A percentile compares a stretch with the other conserved stretches of the same genome.
These are phyloP conservation scores for Tricharina praecox DNA, from an alignment of 495 filamentous ascomycete species.

Conservation along the genomic window DNA sequence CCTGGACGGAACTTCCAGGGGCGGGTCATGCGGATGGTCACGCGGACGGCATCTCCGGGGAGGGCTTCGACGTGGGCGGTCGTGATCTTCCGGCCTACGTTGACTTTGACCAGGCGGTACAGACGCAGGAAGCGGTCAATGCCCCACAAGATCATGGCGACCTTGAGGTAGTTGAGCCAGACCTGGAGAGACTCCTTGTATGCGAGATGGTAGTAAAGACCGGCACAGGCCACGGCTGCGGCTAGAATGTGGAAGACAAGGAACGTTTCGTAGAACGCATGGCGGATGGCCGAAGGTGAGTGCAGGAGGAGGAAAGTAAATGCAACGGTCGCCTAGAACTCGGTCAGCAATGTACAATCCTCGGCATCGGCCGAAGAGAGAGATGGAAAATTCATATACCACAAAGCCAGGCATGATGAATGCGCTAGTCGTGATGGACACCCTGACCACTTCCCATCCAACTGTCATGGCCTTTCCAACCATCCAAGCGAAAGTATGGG, in stretches of 20 bases:
- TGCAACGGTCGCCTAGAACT: conserved; percentile 35
- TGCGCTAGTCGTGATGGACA: conserved; percentile 23
- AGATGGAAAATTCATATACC: conserved; percentile 31
- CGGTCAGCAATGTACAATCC: conserved; percentile 13
- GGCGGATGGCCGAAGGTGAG: conserved; percentile 57
- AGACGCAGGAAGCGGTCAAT: conserved; percentile 44
- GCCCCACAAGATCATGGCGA: conserved; percentile 46
- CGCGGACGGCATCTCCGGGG: conserved; percentile 46
- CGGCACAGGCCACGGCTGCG: conserved; percentile 45
- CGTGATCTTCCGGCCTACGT: conserved; percentile 45
- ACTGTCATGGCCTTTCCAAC: conserved; percentile 15
- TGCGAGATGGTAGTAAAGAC: conserved; percentile 53
- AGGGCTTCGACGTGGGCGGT: conserved; percentile 44
- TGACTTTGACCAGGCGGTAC: conserved; percentile 43
- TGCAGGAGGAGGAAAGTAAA: conserved; percentile 52
- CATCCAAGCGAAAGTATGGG: conserved; percentile 55
- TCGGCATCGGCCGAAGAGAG: background rate
- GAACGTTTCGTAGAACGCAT: conserved; percentile 85
- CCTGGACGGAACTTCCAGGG: conserved; percentile 58
- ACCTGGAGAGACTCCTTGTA: conserved; percentile 35
- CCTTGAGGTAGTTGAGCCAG: conserved; percentile 44
- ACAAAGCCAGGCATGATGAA: conserved; percentile 39
- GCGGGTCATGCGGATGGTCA: conserved; percentile 61
- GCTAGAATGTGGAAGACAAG: conserved; percentile 59
- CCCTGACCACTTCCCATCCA: conserved; percentile 34